Evolutionary conservation across 257 asterid species (phyloP), one percentile per base, ranked within the genome.

Genomic region (Fraxinus quadrangulata): DNA sequence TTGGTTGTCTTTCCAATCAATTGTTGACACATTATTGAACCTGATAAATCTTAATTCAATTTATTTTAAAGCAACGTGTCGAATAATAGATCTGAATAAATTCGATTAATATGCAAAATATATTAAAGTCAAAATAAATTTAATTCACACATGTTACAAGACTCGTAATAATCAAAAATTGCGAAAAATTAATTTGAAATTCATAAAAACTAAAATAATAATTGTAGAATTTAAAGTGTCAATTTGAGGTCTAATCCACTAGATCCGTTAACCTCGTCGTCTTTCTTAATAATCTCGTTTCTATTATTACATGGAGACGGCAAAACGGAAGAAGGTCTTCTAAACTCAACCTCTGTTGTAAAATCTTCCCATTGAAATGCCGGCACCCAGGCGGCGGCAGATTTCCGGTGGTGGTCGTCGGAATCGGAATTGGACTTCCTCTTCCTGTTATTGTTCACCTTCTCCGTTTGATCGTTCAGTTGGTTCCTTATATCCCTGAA

Each of bases 341-440:
- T 31, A 12, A 69, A 69, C 16, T 69, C 24, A 17, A 69, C 28
- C 73, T 69, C 73, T n/a, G 40, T 4, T 5, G 73, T 69, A 31
- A 69, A 69, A 69, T 69, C 73, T 69, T 69, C 73, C 73, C 49
- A 33, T 34, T 34, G 24, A n/a, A 69, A 69, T n/a, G 49, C 23
- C 14, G 73, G 73, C 2, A 31, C 47, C 73, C 73, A 69, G 14
- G 36, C 16, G 36, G 34, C 7, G 69, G 24, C 24, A 5, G 73
- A 34, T 34, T 34, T 31, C 24, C 14, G 24, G 47, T 14, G 45
- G 47, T 33, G 14, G 24, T 69, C 72, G 36, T 30, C 28, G 14
- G 72, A 6, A 3, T 63, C 33, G 69, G 72, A 31, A 14, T 68
- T 47, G 33, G 69, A 63, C 28, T 0, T 34, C 72, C 47, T 69